A percentile compares a stretch with the other conserved stretches of the same genome.
These are phyloP conservation scores for Dactylellina parvicollis DNA, from an alignment of 2,329 filamentous ascomycete species.

Conservation along the genomic window DNA sequence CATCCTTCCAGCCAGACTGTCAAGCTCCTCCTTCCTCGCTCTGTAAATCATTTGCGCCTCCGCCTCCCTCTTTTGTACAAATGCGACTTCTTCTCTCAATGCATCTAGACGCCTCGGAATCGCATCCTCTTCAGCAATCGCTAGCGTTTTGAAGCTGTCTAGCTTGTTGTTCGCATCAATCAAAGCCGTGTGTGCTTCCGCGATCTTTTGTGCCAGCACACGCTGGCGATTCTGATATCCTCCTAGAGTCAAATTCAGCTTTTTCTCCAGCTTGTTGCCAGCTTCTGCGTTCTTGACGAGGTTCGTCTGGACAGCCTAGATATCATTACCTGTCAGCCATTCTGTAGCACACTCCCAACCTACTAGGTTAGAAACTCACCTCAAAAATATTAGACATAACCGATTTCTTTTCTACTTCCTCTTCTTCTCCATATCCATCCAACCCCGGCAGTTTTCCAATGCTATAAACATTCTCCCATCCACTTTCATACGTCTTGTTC, in stretches of 20 bases:
- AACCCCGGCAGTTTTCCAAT: conserved; percentile 78
- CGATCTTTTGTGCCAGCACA: conserved; percentile 80
- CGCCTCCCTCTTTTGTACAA: conserved; percentile 81
- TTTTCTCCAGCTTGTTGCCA: conserved; percentile 91
- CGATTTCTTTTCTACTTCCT: conserved; percentile 73
- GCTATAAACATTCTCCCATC: conserved; percentile 64
- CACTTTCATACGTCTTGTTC: conserved; percentile 66
- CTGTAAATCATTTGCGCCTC: conserved; percentile 91
- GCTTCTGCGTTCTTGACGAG: conserved; percentile 79
- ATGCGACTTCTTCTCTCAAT: conserved; percentile 82
- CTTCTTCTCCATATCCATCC: conserved; percentile 80
- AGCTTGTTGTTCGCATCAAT: conserved; percentile 77
- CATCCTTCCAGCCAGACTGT: conserved; percentile 64
- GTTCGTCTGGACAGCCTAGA: conserved; percentile 74
- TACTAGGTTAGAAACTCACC: conserved; percentile 63
- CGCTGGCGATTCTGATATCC: conserved; percentile 90
- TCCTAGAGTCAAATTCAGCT: conserved; percentile 83
- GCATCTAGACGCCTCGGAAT: conserved; percentile 76
- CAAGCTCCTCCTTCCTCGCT: conserved; percentile 78
- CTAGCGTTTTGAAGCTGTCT: conserved; percentile 77
- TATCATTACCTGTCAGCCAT: conserved; percentile 25
- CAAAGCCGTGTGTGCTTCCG: conserved; percentile 77
- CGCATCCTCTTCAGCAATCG: conserved; percentile 81
- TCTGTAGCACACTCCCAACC: background rate
- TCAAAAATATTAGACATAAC: conserved; percentile 78